A percentile compares a stretch with the other conserved stretches of the same genome.
Evolutionary conservation across 1,284 basidiomycete species (phyloP).

Genomic region (Irpex sp.): DNA sequence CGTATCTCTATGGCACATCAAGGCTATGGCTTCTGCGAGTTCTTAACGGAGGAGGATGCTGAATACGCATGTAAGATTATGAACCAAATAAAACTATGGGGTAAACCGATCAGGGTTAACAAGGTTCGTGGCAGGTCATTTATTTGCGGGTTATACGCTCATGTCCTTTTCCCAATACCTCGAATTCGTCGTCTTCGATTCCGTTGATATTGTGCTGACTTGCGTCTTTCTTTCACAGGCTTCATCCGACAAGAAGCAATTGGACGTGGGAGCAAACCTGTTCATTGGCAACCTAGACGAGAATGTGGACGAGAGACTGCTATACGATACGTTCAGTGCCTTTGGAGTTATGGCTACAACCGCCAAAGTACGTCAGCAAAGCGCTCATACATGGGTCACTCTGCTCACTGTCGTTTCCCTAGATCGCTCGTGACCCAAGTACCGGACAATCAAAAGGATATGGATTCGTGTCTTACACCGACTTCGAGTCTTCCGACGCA

Average conservation of each 20-base stretch:
- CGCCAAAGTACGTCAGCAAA: constrained; percentile 73
- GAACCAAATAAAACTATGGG: constrained; percentile 99
- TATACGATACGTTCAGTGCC: constrained; percentile 94
- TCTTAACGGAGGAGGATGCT: constrained; percentile 95
- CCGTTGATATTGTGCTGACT: constrained; percentile 9
- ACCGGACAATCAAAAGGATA: constrained; percentile 91
- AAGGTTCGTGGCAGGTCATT: constrained; percentile 59
- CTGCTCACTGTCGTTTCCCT: constrained; percentile 4
- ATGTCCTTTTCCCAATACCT: not conserved
- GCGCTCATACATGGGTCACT: constrained; percentile 8
- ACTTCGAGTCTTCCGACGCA: constrained; percentile 95
- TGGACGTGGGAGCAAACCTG: constrained; percentile 96
- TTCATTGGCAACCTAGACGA: constrained; percentile 96
- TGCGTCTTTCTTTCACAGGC: constrained; percentile 44
- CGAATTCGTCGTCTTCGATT: constrained; percentile 1
- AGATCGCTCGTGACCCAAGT: constrained; percentile 89
- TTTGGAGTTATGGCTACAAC: constrained; percentile 94
- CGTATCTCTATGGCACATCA: constrained; percentile 97
- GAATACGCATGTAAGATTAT: constrained; percentile 99
- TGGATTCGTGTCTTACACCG: constrained; percentile 95
- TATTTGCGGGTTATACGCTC: not conserved
- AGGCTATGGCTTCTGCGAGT: constrained; percentile 99
- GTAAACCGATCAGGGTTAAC: constrained; percentile 97
- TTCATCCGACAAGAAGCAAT: constrained; percentile 94
- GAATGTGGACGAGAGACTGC: constrained; percentile 86